Percentiles rank a stretch among this genome's conserved stretches.
Conservation (phyloP, 768 basidiomycete species). For the Piloderma croceum region DNA sequence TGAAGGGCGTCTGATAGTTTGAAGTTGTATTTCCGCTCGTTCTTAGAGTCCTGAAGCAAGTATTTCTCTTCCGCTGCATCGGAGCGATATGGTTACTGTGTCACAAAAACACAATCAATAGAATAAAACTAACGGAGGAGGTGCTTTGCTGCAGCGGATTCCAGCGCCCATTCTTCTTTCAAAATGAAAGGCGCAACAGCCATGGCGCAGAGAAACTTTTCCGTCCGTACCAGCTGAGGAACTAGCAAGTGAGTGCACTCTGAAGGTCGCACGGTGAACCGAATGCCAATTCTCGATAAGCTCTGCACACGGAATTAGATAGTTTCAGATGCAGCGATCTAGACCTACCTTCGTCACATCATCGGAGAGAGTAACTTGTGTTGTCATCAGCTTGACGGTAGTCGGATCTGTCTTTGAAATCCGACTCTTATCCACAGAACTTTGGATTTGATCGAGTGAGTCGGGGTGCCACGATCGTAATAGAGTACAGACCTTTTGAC, state of each 20-base stretch:
- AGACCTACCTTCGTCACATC: constrained; percentile 51
- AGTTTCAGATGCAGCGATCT: neutral
- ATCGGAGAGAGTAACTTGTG: constrained; percentile 54
- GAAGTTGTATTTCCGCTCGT: constrained; percentile 65
- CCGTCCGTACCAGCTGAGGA: constrained; percentile 67
- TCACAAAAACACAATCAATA: constrained; percentile 1
- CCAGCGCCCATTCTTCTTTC: constrained; percentile 60
- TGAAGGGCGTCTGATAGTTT: constrained; percentile 54
- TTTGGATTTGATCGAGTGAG: too few relatives aligned
- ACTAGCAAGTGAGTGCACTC: constrained; percentile 81
- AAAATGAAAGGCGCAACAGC: constrained; percentile 58
- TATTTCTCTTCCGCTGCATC: constrained; percentile 62
- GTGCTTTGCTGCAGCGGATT: constrained; percentile 47
- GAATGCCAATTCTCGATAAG: constrained; percentile 61
- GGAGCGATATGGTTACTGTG: neutral
- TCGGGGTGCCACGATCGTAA: too few relatives aligned
- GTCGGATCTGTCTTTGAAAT: neutral
- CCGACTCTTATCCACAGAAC: too few relatives aligned
- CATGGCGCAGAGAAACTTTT: constrained; percentile 82
- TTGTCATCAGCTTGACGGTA: constrained; percentile 56
- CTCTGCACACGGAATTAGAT: constrained; percentile 32
- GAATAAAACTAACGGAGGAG: constrained; percentile 53
- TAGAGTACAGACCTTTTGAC: neutral
- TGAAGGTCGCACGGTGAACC: constrained; percentile 48
- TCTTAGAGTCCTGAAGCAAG: constrained; percentile 50